These are phyloP conservation scores for Quercus tomentella DNA, from an alignment of 331 rosid species.

Conservation along the genomic window DNA sequence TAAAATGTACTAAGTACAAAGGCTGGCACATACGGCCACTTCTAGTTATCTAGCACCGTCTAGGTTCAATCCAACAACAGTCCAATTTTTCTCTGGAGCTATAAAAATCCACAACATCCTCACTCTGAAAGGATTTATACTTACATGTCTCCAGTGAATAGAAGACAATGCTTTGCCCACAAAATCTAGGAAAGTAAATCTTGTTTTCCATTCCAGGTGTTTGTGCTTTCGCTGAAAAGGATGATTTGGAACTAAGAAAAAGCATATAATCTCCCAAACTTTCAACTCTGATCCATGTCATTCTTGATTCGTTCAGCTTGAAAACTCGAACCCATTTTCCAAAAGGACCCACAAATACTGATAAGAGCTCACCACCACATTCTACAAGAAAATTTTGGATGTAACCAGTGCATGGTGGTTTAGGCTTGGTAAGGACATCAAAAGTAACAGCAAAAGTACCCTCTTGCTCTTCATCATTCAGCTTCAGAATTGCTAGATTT, in stretches of 20 bases:
- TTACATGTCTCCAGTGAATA: not conserved
- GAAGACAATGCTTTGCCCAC: not conserved
- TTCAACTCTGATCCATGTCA: not conserved
- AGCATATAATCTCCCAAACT: not conserved
- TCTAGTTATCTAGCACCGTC: too few relatives aligned
- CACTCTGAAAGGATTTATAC: not conserved
- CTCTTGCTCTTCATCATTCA: not conserved
- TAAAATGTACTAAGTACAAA: too few relatives aligned
- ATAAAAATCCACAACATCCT: not conserved
- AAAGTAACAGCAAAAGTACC: not conserved
- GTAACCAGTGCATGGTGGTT: not conserved
- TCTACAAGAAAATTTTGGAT: not conserved
- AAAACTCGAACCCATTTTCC: not conserved
- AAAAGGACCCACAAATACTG: not conserved
- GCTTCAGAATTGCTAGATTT: not conserved
- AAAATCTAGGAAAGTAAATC: constrained; percentile 1
- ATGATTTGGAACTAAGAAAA: not conserved
- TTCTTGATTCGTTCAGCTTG: not conserved
- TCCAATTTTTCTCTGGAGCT: not conserved
- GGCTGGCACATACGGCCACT: too few relatives aligned
- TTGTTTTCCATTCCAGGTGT: not conserved
- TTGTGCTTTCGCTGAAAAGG: not conserved
- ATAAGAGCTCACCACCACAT: not conserved
- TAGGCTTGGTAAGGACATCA: not conserved
- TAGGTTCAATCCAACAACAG: not conserved